These are phyloP conservation scores for Phlebiopsis gigantea DNA, from an alignment of 768 basidiomycete genomes.

Conservation along the genomic window DNA sequence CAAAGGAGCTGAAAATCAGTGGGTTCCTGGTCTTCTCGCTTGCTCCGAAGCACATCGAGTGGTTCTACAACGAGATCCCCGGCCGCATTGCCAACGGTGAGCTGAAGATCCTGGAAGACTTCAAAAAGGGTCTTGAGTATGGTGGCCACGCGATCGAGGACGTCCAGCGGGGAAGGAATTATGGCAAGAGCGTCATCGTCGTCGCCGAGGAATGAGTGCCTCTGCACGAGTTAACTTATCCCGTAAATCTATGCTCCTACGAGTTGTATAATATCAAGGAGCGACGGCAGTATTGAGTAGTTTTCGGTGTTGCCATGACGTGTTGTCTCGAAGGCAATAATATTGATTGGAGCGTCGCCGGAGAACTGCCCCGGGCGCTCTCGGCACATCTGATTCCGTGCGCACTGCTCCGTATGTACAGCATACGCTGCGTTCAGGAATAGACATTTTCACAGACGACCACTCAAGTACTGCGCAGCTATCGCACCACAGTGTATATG, in stretches of 20 bases:
- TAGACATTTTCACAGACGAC: neutral
- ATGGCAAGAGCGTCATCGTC: slow-evolving; percentile 31
- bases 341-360: neutral
- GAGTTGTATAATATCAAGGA: too few relatives aligned
- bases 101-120: slow-evolving; percentile 33
- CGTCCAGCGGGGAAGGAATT: slow-evolving; percentile 30
- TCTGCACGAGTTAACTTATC: neutral
- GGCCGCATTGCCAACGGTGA: slow-evolving; percentile 25
- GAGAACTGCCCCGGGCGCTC: neutral
- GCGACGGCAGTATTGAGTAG: too few relatives aligned
- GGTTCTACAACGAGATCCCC: slow-evolving; percentile 28
- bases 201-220: slow-evolving; percentile 22
- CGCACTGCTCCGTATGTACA: neutral
- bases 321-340: neutral
- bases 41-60: slow-evolving; percentile 19
- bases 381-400: neutral
- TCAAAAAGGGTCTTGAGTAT: slow-evolving; percentile 27
- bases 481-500: neutral
- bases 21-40: slow-evolving; percentile 27
- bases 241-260: neutral
- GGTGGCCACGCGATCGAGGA: slow-evolving; percentile 30
- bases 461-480: neutral
- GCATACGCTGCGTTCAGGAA: neutral
- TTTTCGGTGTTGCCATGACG: neutral
- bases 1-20: slow-evolving; percentile 22